Evolutionary conservation across 495 filamentous ascomycete genomes (phyloP).

Genomic region (Daldinia bambusicola): DNA sequence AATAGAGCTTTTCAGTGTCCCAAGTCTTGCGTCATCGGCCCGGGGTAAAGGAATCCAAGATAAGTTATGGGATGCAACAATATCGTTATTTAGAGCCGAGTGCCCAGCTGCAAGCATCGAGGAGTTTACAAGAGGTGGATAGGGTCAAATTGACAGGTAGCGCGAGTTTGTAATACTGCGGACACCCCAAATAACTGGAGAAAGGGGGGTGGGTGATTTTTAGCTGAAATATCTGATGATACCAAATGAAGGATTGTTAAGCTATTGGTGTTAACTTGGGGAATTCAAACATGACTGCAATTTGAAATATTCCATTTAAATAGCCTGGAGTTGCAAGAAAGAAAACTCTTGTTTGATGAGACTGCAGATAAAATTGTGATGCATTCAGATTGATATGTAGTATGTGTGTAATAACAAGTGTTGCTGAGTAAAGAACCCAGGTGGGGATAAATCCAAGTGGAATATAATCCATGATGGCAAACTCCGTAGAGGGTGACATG

Average conservation of each 20-base stretch:
- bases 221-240: background rate
- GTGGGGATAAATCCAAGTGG: background rate
- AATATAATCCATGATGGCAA: background rate
- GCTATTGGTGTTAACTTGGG: background rate
- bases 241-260: background rate
- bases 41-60: constrained; percentile 53
- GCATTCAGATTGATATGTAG: background rate
- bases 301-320: background rate
- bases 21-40: constrained; percentile 46
- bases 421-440: background rate
- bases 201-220: background rate
- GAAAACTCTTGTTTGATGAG: background rate
- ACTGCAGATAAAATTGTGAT: background rate
- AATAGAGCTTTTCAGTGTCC: constrained; percentile 29
- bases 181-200: background rate
- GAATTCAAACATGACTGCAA: background rate
- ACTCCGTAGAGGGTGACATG: background rate
- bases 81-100: constrained; percentile 40
- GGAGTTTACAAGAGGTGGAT: constrained; percentile 19
- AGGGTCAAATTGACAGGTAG: background rate
- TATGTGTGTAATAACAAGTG: background rate
- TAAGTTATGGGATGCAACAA: constrained; percentile 58
- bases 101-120: constrained; percentile 35
- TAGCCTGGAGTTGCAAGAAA: background rate
- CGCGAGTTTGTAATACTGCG: background rate